These are phyloP conservation scores for Maudiozyma serrabonitensis DNA, from an alignment of 805 yeast species.

Conservation along the genomic window DNA sequence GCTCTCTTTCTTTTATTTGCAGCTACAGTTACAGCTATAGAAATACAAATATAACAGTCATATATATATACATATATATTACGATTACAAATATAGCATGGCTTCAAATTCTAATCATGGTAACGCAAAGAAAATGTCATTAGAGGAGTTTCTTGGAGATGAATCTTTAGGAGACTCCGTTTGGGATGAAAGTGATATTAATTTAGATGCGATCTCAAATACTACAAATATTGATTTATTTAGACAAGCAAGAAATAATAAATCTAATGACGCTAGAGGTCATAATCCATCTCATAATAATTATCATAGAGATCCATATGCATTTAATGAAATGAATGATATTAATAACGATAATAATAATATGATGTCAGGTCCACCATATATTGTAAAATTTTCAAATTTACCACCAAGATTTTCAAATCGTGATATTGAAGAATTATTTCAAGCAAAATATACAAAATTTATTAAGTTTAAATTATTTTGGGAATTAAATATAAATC, in stretches of 20 bases:
- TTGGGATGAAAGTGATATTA: constrained; percentile 29
- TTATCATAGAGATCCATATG: background rate
- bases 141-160: constrained; percentile 38
- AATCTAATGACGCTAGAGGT: background rate
- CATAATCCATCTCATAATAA: background rate
- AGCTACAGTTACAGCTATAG: too few relatives aligned
- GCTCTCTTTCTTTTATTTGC: too few relatives aligned
- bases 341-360: background rate
- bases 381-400: constrained; percentile 51
- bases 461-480: constrained; percentile 52
- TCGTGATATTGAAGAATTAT: constrained; percentile 46
- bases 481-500: constrained; percentile 49
- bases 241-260: constrained; percentile 7
- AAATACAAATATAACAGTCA: too few relatives aligned
- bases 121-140: constrained; percentile 35
- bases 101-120: constrained; percentile 14
- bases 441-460: constrained; percentile 51
- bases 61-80: too few relatives aligned
- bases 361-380: constrained; percentile 40
- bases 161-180: constrained; percentile 31
- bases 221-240: constrained; percentile 25
- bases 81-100: background rate
- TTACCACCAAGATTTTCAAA: constrained; percentile 46
- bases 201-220: constrained; percentile 26
- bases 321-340: background rate